Base-by-base conservation (phyloP, 163 green algal genomes). In the Coccomyxa subellipsoidea region DNA sequence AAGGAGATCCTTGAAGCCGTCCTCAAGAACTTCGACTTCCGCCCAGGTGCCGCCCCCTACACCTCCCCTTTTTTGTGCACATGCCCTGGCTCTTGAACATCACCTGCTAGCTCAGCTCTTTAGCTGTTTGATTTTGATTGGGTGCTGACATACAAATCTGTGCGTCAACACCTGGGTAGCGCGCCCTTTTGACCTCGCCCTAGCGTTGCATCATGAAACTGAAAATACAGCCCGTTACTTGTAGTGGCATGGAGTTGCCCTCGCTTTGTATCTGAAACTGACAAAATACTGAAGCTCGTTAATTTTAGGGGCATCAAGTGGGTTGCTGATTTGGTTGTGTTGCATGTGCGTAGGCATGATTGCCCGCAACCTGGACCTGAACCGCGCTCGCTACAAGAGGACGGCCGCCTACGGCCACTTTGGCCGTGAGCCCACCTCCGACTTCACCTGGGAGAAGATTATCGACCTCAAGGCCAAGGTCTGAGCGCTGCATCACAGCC, bases 331-430 rank as follows among this genome's bases (percentile, higher is more conserved):
- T 59, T 59, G 47, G 47, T 12, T 59, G 47, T 59, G 47, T 8
- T 59, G 47, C 4, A n/a, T n/a, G 72, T 38, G 18, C 73, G 82
- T 84, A 89, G 95, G 95, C 77, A 89, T 98, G 83, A 98, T 99
- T 35, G 92, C 90, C 76, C 96, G 94, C 88, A 86, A 93, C 84
- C 91, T 99, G 83, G 96, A 99, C 89, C 90, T 99, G 23, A 97
- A 96, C 91, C 91, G 94, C 54, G 94, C 95, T 34, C 66, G 86
- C 73, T 98, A 96, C 90, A 93, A 95, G 88, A 97, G 98, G 90
- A 99, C 97, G 0, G 97, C 97, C 29, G 97, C 97, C 9, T 99
- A 99, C 83, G 97, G 97, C 54, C 97, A 99, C 93, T 99, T 99
- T 85, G 97, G 97, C 59, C 92, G 97, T 39, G 89, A 97, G 72